A percentile compares a stretch with the other conserved stretches of the same genome.
phyloP scores from a whole-genome alignment of 148 eudicot species.

The Persicaria maculosa region DNA sequence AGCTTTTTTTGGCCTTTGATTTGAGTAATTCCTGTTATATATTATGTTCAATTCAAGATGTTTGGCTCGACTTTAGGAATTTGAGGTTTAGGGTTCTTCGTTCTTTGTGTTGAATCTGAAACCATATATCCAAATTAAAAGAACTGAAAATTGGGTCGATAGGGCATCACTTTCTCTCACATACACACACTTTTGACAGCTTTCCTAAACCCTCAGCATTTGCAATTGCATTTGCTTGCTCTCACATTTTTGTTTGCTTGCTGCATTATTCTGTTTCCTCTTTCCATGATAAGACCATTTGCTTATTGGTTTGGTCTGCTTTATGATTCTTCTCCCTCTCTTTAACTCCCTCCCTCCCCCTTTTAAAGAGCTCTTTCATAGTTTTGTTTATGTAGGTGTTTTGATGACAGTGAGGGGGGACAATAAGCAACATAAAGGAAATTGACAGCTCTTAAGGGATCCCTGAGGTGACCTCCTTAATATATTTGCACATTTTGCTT shows the following conservation, averaged over 20 bases:
- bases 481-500: slow-evolving; percentile 4
- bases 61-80: too few species aligned
- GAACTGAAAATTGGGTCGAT: too few species aligned
- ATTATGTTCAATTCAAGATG: too few species aligned
- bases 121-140: too few species aligned
- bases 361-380: background rate
- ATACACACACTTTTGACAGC: background rate
- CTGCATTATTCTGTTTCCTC: slow-evolving; percentile 11
- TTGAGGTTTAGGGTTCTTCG: too few species aligned
- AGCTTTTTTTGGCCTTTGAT: too few species aligned
- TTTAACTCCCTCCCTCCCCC: background rate
- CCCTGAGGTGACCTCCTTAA: slow-evolving; percentile 1
- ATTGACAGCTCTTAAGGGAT: slow-evolving; percentile 1
- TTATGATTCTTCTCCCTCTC: background rate
- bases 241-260: slow-evolving; percentile 4
- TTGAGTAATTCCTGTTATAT: too few species aligned
- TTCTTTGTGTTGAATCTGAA: too few species aligned
- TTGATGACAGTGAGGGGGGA: slow-evolving; percentile 5
- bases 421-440: background rate
- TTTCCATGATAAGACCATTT: slow-evolving; percentile 11
- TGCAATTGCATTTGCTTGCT: background rate
- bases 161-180: background rate
- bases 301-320: slow-evolving; percentile 7
- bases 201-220: background rate
- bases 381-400: background rate